Evolutionary conservation across 108 stramenopile species (phyloP).

Genomic region (Cyclostephanos tholiformis): DNA sequence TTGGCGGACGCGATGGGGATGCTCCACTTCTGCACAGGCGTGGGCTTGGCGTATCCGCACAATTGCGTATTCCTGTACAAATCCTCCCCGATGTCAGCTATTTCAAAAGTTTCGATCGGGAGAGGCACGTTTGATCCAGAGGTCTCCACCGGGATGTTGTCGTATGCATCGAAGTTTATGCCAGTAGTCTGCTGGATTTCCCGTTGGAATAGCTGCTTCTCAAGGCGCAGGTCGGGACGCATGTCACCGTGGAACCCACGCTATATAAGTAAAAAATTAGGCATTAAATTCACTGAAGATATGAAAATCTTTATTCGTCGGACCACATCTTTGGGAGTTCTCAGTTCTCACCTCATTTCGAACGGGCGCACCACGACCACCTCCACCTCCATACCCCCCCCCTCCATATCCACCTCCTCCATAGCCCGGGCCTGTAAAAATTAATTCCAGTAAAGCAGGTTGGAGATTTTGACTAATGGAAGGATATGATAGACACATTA

Average conservation of each 20-base stretch:
- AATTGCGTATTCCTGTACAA: slow-evolving; percentile 90
- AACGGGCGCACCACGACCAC: slow-evolving; percentile 32
- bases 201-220: slow-evolving; percentile 72
- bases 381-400: slow-evolving; percentile 53
- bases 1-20: slow-evolving; percentile 90
- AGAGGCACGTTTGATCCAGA: slow-evolving; percentile 86
- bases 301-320: background rate
- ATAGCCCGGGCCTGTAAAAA: slow-evolving; percentile 30
- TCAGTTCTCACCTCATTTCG: slow-evolving; percentile 52
- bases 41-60: slow-evolving; percentile 94
- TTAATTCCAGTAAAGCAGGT: slow-evolving; percentile 19
- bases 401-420: slow-evolving; percentile 40
- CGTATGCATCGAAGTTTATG: slow-evolving; percentile 99
- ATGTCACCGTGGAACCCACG: slow-evolving; percentile 89
- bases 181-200: slow-evolving; percentile 92
- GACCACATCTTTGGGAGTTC: background rate
- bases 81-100: slow-evolving; percentile 89
- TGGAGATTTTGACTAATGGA: slow-evolving; percentile 3
- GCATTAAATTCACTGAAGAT: background rate
- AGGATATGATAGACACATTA: background rate
- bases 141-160: slow-evolving; percentile 97
- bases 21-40: slow-evolving; percentile 99
- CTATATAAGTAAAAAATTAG: background rate
- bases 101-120: slow-evolving; percentile 87
- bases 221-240: slow-evolving; percentile 73